A percentile compares a stretch with the other conserved stretches of the same genome.
These are phyloP conservation scores for Discostella stelligera DNA, from an alignment of 352 stramenopile genomes.

Conservation along the genomic window DNA sequence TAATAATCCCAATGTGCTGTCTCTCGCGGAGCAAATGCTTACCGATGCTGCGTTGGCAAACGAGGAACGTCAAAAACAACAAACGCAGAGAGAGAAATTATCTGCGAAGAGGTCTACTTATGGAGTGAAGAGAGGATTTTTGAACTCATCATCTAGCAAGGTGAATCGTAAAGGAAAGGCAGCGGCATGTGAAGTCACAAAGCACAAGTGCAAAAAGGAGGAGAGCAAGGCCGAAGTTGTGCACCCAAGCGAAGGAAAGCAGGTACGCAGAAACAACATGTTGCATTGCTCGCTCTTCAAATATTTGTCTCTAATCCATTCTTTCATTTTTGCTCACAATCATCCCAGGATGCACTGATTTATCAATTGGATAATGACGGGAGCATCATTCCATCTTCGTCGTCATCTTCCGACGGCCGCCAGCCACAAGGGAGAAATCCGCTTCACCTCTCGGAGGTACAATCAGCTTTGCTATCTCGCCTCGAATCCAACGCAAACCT, in stretches of 20 bases:
- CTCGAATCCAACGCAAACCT: slow-evolving; percentile 21
- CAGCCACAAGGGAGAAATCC: slow-evolving; percentile 13
- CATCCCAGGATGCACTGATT: slow-evolving; percentile 36
- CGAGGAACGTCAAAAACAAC: slow-evolving; percentile 20
- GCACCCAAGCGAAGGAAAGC: background rate
- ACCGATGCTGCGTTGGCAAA: slow-evolving; percentile 22
- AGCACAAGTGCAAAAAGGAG: slow-evolving; percentile 9
- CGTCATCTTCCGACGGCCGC: background rate
- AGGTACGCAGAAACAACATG: slow-evolving; percentile 16
- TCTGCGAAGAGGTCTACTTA: slow-evolving; percentile 42
- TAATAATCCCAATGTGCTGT: slow-evolving; percentile 1
- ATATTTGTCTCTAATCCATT: background rate
- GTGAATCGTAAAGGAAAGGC: slow-evolving; percentile 14
- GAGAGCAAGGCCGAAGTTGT: background rate
- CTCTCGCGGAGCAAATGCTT: slow-evolving; percentile 46
- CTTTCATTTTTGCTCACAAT: slow-evolving; percentile 3
- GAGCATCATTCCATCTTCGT: slow-evolving; percentile 33
- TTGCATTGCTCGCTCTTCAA: background rate
- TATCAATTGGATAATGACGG: slow-evolving; percentile 47
- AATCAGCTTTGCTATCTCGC: slow-evolving; percentile 35
- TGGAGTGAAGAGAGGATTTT: slow-evolving; percentile 57
- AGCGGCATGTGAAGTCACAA: slow-evolving; percentile 3
- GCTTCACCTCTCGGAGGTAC: slow-evolving; percentile 43
- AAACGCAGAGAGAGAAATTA: slow-evolving; percentile 22
- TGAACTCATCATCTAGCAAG: slow-evolving; percentile 36